Evolutionary conservation across 1,139 yeast genomes (phyloP), one percentile per base, ranked within the genome.

Genomic region (Blastobotrys raffinosifermentans): DNA sequence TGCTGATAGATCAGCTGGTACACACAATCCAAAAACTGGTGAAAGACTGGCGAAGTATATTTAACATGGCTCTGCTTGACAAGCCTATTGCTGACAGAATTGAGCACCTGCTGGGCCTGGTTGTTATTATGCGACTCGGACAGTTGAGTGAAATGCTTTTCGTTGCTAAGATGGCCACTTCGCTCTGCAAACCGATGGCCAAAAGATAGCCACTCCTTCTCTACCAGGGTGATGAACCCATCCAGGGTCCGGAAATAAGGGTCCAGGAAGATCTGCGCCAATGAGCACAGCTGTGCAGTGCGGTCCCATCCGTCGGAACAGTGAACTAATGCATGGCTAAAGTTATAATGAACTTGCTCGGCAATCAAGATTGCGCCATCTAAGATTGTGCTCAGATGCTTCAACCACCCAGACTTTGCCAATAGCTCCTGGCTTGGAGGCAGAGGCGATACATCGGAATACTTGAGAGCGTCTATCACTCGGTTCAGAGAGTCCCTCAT

Each of bases 241-340:
- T 84, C 80, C 6, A 84, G 51, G 0, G 98, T 87, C 47, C 98
- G 70, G 59, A 73, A 91, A 55, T 74, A 86, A 0, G 97, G 97
- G 58, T 93, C 98, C 16, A 89, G 67, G 54, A 95, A 85, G 5
- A 93, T 63, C 59, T 91, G 94, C 30, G 89, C 77, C 43, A 91
- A 63, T 3, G 96, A 82, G 7, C 89, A 74, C 1, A 89, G 75
- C 55, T 91, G 97, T 0, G 96, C 77, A 0, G 98, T 93, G 42
- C 98, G 69, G 57, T 91, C 98, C 98, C 98, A 91, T 0, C 98
- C 98, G 63, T 91, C 98, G 0, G 96, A 87, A 57, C 98, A 91
- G 61, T 91, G 98, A 8, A 93, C 73, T 5, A 91, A 58, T 4
- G 91, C 75, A 58, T 89, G 93, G 10, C 94, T 82, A 44, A 80